These are phyloP conservation scores for Phaeomoniella chlamydospora DNA, from an alignment of 2,329 filamentous ascomycete species.

Conservation along the genomic window DNA sequence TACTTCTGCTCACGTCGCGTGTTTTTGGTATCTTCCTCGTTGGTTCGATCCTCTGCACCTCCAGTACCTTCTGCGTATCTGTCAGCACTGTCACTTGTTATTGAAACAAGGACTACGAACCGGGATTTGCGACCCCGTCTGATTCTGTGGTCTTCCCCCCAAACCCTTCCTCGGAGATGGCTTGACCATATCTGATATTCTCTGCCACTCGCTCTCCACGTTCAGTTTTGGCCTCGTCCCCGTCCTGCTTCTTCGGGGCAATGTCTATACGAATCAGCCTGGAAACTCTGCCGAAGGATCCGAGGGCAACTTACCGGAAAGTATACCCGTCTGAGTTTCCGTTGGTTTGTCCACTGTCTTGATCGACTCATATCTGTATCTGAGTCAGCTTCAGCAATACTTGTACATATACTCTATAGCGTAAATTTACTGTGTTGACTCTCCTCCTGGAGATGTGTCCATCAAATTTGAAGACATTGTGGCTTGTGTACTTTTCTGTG, in stretches of 20 bases:
- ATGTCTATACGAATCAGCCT: conserved; percentile 3
- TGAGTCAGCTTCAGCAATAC: neutral
- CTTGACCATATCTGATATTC: conserved; percentile 41
- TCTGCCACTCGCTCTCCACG: conserved; percentile 31
- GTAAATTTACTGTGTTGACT: conserved; percentile 38
- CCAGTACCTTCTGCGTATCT: conserved; percentile 17
- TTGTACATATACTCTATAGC: conserved; percentile 1
- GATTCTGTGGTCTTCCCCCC: conserved; percentile 35
- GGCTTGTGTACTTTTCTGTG: neutral
- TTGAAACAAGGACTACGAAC: conserved; percentile 15
- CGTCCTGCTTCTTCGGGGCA: conserved; percentile 17
- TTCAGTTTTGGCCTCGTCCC: conserved; percentile 15
- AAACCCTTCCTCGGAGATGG: conserved; percentile 39
- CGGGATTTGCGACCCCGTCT: conserved; percentile 21
- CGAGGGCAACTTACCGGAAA: conserved; percentile 31
- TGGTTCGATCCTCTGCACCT: conserved; percentile 23
- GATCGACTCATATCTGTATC: conserved; percentile 41
- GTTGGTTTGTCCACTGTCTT: conserved; percentile 33
- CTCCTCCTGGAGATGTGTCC: conserved; percentile 45
- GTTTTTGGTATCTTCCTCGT: conserved; percentile 22
- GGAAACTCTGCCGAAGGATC: conserved; percentile 1
- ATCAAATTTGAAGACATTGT: conserved; percentile 38
- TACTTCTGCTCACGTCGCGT: conserved; percentile 38
- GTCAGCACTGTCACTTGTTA: conserved; percentile 17
- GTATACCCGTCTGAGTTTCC: conserved; percentile 40